Evolutionary conservation across 139 green algal genomes (phyloP), one percentile per base, ranked within the genome.

Genomic region (Tetradesmus lagerheimii): DNA sequence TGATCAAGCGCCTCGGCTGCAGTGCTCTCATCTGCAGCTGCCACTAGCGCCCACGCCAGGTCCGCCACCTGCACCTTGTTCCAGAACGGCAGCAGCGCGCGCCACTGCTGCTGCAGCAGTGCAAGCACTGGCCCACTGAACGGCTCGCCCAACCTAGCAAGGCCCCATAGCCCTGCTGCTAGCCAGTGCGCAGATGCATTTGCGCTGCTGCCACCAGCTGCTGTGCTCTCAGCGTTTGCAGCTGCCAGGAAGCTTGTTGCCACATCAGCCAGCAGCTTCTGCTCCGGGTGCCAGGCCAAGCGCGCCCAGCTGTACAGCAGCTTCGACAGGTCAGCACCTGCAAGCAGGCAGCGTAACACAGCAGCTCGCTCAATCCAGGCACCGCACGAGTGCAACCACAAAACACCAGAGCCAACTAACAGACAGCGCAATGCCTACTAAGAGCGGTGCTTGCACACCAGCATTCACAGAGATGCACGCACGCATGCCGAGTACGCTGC

Each of bases 221-320:
- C 64, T 64, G 37, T 34, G 5, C 38, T 41, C 2, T 31, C 83
- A 43, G 81, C 81, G 23, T n/a, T n/a, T 82, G 84, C 66, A 34
- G 66, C 66, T 67, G 85, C 45, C 34, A 77, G 71, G 64, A 89
- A 89, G 43, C 39, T 89, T 8, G 71, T 23, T 23, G 25, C 57
- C 1, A 83, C 85, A 50, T 89, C 71, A 66, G 71, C 85, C 45
- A 89, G 85, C 39, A 89, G 74, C 34, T 83, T 38, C 12, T 66
- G 50, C 71, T 89, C 85, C 12, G 85, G 71, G 85, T 89, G 85
- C 85, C 85, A 89, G 41, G 84, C 45, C n/a, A 89, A 34, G 12
- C 8, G 35, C 8, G 85, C 85, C 85, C 85, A 89, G 45, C 71
- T 84, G 47, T 89, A 89, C 43, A 89, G 71, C 62, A 88, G 4